A percentile compares a stretch with the other conserved stretches of the same genome.
Evolutionary conservation across 306 rosid species (phyloP).

Genomic region (Carpinus fangiana): DNA sequence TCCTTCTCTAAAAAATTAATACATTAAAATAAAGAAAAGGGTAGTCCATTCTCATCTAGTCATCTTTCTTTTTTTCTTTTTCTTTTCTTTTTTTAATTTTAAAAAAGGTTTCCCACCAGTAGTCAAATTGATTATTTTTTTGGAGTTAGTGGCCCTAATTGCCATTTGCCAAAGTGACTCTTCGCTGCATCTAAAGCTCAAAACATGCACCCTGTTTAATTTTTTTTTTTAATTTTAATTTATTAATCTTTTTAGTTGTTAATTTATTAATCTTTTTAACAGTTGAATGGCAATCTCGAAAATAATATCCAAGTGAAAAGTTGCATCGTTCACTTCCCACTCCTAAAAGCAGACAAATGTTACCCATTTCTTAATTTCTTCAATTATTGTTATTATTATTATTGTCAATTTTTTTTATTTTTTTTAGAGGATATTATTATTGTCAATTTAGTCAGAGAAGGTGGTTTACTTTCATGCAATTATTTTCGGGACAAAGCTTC

Average conservation of each 20-base stretch:
- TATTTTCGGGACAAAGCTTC: no score
- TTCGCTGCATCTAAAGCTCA: neutral
- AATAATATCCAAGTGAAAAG: neutral
- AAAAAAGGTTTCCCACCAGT: no score
- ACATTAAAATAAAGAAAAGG: no score
- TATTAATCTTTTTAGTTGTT: neutral
- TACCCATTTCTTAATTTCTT: no score
- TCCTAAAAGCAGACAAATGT: neutral
- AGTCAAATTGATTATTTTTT: neutral
- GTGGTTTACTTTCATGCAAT: neutral
- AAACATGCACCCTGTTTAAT: neutral
- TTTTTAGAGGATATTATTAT: neutral
- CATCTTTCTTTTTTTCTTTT: no score
- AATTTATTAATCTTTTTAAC: neutral
- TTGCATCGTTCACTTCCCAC: neutral
- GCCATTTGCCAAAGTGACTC: neutral
- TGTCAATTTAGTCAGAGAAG: neutral
- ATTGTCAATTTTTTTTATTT: no score
- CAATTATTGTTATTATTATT: no score
- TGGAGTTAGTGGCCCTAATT: neutral
- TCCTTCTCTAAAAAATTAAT: no score
- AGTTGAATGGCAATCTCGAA: neutral
- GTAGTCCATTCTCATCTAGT: no score
- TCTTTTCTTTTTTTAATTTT: no score
- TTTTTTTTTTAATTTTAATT: neutral